Evolutionary conservation across 208 protist species (phyloP).

Genomic region (Porcisia deanei): DNA sequence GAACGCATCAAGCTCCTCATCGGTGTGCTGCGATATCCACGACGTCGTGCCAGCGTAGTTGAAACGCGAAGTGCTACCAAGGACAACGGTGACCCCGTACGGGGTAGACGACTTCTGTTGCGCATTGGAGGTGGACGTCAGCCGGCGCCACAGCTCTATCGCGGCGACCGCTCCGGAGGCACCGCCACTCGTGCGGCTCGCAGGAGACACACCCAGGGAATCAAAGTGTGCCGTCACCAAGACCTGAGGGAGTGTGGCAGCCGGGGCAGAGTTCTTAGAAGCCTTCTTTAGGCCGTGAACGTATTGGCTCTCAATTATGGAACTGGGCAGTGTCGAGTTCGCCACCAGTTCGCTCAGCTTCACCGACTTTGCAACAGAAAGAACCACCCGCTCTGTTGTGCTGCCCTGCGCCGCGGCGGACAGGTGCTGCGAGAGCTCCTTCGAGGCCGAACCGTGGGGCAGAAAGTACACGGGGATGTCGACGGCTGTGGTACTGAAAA

Average conservation of each 20-base stretch:
- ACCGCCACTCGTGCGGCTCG: conserved; percentile 46
- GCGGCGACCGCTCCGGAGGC: conserved; percentile 58
- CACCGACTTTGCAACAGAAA: conserved; percentile 47
- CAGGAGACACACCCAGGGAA: conserved; percentile 68
- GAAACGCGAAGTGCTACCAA: conserved; percentile 72
- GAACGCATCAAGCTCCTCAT: conserved; percentile 56
- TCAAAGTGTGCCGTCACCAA: conserved; percentile 76
- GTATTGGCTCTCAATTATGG: conserved; percentile 38
- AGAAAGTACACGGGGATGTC: conserved; percentile 71
- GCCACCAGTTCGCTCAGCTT: conserved; percentile 23
- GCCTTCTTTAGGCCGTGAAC: conserved; percentile 36
- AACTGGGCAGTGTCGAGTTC: conserved; percentile 45
- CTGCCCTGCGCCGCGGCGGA: conserved; percentile 8
- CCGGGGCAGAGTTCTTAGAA: conserved; percentile 7
- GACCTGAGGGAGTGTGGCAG: conserved; percentile 35
- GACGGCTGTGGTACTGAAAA: conserved; percentile 27
- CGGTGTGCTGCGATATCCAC: conserved; percentile 51
- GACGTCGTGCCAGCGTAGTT: conserved; percentile 70
- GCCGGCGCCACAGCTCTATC: conserved; percentile 74
- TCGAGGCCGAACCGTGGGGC: conserved; percentile 21
- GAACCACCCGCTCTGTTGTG: conserved; percentile 40
- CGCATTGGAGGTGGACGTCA: conserved; percentile 33
- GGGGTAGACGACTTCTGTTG: conserved; percentile 23
- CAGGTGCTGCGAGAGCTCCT: conserved; percentile 20
- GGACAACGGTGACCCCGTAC: conserved; percentile 50